Percentiles rank a stretch among this genome's conserved stretches.
Conservation (phyloP, 495 filamentous ascomycete genomes). For the Penicillium manginii region DNA sequence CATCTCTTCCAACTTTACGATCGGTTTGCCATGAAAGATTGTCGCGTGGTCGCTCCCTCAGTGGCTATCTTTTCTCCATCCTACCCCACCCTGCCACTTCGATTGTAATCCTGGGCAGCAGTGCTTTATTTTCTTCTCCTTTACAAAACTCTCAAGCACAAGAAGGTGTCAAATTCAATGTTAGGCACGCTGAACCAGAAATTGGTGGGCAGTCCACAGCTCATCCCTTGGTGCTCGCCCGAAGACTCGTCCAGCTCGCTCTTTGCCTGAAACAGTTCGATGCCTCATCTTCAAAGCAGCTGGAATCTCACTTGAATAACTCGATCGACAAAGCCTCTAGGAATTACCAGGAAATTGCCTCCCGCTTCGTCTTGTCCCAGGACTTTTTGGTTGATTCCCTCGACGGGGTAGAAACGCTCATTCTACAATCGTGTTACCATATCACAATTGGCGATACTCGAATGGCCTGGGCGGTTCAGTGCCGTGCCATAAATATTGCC, state of each 20-base stretch:
- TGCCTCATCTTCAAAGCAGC: conserved; percentile 23
- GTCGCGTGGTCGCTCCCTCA: conserved; percentile 16
- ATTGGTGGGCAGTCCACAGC: conserved; percentile 31
- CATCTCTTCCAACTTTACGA: conserved; percentile 6
- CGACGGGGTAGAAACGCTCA: conserved; percentile 53
- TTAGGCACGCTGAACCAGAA: not conserved
- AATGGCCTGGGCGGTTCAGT: conserved; percentile 44
- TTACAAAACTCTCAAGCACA: conserved; percentile 14
- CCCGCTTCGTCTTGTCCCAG: conserved; percentile 48
- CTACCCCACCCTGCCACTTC: conserved; percentile 16
- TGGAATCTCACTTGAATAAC: conserved; percentile 31
- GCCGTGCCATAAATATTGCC: conserved; percentile 46
- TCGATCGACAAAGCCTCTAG: conserved; percentile 33
- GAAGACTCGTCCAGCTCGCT: conserved; percentile 48
- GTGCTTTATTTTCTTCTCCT: conserved; percentile 16
- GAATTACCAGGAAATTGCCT: conserved; percentile 40
- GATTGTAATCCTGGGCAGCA: conserved; percentile 14
- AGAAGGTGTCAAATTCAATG: not conserved
- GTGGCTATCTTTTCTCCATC: conserved; percentile 14
- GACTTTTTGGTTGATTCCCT: conserved; percentile 53
- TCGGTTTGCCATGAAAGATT: conserved; percentile 20
- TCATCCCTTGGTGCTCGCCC: conserved; percentile 50
- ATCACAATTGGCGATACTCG: conserved; percentile 47
- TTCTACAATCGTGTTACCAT: conserved; percentile 47
- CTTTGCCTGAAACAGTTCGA: conserved; percentile 53